Evolutionary conservation across 371 early-diverging fungal species (phyloP).

Genomic region (Blakeslea trispora): DNA sequence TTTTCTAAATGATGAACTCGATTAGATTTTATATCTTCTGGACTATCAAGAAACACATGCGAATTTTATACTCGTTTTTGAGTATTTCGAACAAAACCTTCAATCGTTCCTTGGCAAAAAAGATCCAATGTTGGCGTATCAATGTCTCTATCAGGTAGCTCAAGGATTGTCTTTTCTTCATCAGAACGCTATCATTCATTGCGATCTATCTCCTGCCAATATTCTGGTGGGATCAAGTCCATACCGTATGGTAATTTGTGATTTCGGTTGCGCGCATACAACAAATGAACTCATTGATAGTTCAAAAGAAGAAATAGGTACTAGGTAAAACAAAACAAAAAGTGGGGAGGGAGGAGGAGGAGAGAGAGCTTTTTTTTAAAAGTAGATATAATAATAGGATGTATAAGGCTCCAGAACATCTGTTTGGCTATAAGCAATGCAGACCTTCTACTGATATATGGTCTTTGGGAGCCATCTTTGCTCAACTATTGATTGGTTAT

Average conservation of each 20-base stretch:
- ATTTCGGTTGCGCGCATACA: constrained; percentile 78
- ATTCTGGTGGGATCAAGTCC: constrained; percentile 51
- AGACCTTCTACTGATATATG: constrained; percentile 47
- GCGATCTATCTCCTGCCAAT: constrained; percentile 78
- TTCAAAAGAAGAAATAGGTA: constrained; percentile 40
- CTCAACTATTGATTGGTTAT: constrained; percentile 31
- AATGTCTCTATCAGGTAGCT: constrained; percentile 48
- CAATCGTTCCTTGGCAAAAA: constrained; percentile 2
- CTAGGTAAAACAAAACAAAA: constrained; percentile 25
- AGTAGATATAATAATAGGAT: constrained; percentile 17
- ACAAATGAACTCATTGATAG: not conserved
- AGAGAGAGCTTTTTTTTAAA: not conserved
- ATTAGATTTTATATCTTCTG: constrained; percentile 37
- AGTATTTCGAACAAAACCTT: constrained; percentile 31
- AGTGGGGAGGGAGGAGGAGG: no score
- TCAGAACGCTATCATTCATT: constrained; percentile 65
- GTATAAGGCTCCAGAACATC: constrained; percentile 52
- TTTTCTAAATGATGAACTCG: not conserved
- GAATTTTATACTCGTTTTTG: constrained; percentile 31
- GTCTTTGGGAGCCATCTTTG: constrained; percentile 45
- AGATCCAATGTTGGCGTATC: constrained; percentile 16
- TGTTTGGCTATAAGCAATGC: constrained; percentile 41
- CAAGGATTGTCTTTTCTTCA: constrained; percentile 65
- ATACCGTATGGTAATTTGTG: constrained; percentile 69
- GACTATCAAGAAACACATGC: constrained; percentile 16